These are phyloP conservation scores for peach (Prunus persica) DNA, from an alignment of 306 rosid species.

Conservation along the genomic window Prunus_persica_NCBIv2 NC_034015.1:17001001-17001500, in stretches of 20 bases:
- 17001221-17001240: constrained; percentile 50
- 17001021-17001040: constrained; percentile 67
- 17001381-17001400: constrained; percentile 70
- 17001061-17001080: constrained; percentile 82
- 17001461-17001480: constrained; percentile 48
- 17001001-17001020: constrained; percentile 71
- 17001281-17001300: constrained; percentile 49
- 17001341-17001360: constrained; percentile 59
- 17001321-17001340: constrained; percentile 77
- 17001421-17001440: constrained; percentile 62
- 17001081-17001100: constrained; percentile 53
- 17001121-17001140: constrained; percentile 58
- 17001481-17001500: constrained; percentile 69
- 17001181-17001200: constrained; percentile 67
- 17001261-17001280: constrained; percentile 70
- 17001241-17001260: constrained; percentile 53
- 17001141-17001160: constrained; percentile 55
- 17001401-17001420: constrained; percentile 71
- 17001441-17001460: constrained; percentile 55
- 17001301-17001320: constrained; percentile 62
- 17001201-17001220: constrained; percentile 66
- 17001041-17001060: constrained; percentile 57
- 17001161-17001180: constrained; percentile 69
- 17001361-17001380: constrained; percentile 44
- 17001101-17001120: constrained; percentile 62